These are phyloP conservation scores for Venturia asperata DNA, from an alignment of 2,329 filamentous ascomycete genomes.

Conservation along the genomic window DNA sequence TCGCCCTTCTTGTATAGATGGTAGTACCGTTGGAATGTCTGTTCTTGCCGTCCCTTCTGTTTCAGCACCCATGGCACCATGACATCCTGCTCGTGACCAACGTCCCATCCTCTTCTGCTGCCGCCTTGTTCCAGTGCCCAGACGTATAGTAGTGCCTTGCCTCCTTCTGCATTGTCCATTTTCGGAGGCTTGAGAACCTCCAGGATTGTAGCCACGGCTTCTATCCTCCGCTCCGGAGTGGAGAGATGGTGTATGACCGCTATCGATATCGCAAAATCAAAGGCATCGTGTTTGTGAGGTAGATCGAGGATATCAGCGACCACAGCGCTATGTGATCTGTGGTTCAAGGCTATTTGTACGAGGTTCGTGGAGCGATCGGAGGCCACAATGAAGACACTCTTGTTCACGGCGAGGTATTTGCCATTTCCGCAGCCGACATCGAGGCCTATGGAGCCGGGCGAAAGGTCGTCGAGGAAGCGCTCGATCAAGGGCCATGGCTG, in stretches of 20 bases:
- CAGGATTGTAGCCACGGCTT: conserved; percentile 66
- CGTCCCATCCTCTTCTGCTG: conserved; percentile 84
- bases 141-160: conserved; percentile 75
- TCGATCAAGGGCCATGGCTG: conserved; percentile 89
- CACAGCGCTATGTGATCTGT: conserved; percentile 58
- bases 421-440: conserved; percentile 96
- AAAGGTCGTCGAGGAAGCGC: conserved; percentile 60
- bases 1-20: conserved; percentile 85
- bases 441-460: conserved; percentile 68
- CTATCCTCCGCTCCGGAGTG: conserved; percentile 62
- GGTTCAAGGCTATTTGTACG: conserved; percentile 49
- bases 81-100: conserved; percentile 76
- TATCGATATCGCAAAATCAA: conserved; percentile 90
- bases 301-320: conserved; percentile 79
- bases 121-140: conserved; percentile 91
- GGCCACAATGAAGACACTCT: conserved; percentile 68
- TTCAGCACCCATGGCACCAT: conserved; percentile 89
- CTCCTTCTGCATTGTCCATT: conserved; percentile 33
- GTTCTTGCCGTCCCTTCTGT: conserved; percentile 24
- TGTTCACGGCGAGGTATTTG: conserved; percentile 82
- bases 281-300: conserved; percentile 59
- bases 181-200: conserved; percentile 47
- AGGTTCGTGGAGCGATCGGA: conserved; percentile 62
- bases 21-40: conserved; percentile 83
- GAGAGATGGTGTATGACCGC: conserved; percentile 93